Percentiles rank a stretch among this genome's conserved stretches.
Evolutionary conservation across 139 green algal species (phyloP).

Genomic region (Chlorella sp.): DNA sequence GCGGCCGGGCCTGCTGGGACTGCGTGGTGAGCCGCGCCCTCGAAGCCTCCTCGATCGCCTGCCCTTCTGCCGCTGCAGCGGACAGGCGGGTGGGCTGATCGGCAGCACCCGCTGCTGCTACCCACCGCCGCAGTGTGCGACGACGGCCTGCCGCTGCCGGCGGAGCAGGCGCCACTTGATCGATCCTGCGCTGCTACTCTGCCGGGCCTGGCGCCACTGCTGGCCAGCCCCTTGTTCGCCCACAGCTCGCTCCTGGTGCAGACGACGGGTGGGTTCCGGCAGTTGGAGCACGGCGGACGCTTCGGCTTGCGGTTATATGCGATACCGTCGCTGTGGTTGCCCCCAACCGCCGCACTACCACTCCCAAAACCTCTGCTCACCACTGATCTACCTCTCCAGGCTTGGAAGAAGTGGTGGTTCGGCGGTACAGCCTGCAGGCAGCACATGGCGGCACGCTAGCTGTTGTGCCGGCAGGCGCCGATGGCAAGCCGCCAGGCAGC

Average conservation of each 20-base stretch:
- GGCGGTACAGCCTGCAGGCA: neutral
- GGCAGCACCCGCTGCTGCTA: neutral
- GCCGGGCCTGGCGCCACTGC: neutral
- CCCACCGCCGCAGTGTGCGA: slow-evolving; percentile 10
- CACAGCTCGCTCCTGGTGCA: neutral
- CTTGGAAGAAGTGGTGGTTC: slow-evolving; percentile 4
- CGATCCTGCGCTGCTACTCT: neutral
- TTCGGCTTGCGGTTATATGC: too few relatives aligned
- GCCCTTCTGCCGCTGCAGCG: neutral
- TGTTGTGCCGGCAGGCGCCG: neutral
- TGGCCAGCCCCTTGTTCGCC: neutral
- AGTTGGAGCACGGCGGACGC: neutral
- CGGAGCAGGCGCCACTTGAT: neutral
- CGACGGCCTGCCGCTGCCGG: slow-evolving; percentile 13
- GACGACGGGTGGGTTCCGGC: neutral
- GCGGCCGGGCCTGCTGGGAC: neutral
- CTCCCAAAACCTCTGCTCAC: too few relatives aligned
- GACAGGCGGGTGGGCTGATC: neutral
- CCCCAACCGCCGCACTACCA: too few relatives aligned
- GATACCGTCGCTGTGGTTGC: too few relatives aligned
- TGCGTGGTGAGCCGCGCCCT: neutral
- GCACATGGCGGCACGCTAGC: neutral
- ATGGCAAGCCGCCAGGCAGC: slow-evolving; percentile 11
- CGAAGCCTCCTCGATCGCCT: neutral
- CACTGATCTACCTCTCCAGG: neutral